A percentile compares a stretch with the other conserved stretches of the same genome.
Conservation (phyloP, 768 basidiomycete species). For the Candolleomyces eurysporus region DNA sequence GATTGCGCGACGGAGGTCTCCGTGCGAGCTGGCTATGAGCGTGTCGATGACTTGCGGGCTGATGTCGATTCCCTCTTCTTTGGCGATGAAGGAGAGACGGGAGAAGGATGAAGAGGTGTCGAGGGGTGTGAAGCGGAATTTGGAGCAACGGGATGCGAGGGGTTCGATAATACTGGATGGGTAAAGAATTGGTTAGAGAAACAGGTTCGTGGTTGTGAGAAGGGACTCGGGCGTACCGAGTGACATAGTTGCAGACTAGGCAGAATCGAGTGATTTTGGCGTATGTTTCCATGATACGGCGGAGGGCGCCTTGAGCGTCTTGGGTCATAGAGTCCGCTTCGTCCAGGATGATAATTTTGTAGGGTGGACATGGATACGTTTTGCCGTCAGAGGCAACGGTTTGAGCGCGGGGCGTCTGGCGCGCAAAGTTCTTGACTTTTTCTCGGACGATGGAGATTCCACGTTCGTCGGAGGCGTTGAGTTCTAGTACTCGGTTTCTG, state of each 20-base stretch:
- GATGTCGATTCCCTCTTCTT: constrained; percentile 65
- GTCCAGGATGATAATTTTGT: constrained; percentile 98
- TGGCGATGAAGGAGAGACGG: constrained; percentile 79
- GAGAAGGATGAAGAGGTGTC: constrained; percentile 72
- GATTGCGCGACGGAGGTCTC: constrained; percentile 95
- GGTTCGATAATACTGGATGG: constrained; percentile 90
- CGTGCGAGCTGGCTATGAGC: constrained; percentile 78
- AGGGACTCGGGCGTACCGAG: constrained; percentile 56
- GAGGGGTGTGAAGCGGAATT: constrained; percentile 96
- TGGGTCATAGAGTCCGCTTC: constrained; percentile 99
- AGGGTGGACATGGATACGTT: constrained; percentile 93
- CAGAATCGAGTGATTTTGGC: constrained; percentile 97
- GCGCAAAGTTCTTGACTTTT: constrained; percentile 97
- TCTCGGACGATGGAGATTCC: constrained; percentile 97
- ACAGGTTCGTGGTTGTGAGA: neutral
- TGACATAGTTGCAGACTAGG: constrained; percentile 98
- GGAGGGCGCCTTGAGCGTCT: constrained; percentile 94
- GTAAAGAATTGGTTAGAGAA: neutral
- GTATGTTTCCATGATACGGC: constrained; percentile 99
- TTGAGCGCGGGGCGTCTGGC: constrained; percentile 85
- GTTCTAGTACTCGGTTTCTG: constrained; percentile 86
- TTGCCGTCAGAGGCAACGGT: constrained; percentile 71
- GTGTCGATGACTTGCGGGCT: constrained; percentile 59
- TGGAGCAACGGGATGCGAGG: constrained; percentile 96
- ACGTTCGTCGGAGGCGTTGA: constrained; percentile 98